A percentile compares a stretch with the other conserved stretches of the same genome.
phyloP scores from a whole-genome alignment of 2,329 filamentous ascomycete genomes.

The Pseudogymnoascus sp. region DNA sequence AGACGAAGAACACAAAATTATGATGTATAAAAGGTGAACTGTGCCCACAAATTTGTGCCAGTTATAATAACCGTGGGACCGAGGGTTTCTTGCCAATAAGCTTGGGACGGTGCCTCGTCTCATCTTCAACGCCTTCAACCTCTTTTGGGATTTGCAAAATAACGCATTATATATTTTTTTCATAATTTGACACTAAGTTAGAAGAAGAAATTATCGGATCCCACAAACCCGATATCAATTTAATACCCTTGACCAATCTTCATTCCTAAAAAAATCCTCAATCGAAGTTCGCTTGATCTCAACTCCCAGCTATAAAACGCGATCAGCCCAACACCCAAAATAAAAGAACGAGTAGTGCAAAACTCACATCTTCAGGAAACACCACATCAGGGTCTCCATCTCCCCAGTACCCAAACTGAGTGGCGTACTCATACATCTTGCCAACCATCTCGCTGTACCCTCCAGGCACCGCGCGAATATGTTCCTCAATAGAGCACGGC shows the following conservation, averaged over 20 bases:
- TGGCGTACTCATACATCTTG: constrained; percentile 27
- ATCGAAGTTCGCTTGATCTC: constrained; percentile 15
- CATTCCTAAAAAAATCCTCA: constrained; percentile 17
- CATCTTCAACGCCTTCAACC: no score
- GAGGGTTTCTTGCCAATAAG: no score
- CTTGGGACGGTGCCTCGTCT: no score
- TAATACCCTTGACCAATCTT: constrained; percentile 21
- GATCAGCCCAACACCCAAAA: constrained; percentile 1
- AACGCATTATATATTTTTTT: neutral
- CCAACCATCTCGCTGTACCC: constrained; percentile 25
- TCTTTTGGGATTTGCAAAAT: neutral
- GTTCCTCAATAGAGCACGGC: constrained; percentile 20
- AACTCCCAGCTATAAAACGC: constrained; percentile 15
- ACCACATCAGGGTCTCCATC: constrained; percentile 26
- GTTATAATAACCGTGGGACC: neutral
- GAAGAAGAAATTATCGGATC: neutral
- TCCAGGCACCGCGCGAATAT: constrained; percentile 19
- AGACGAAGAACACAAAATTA: neutral
- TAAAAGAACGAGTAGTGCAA: neutral
- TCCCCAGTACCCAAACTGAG: constrained; percentile 29
- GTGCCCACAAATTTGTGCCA: neutral
- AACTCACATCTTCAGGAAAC: constrained; percentile 22
- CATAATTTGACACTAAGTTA: neutral
- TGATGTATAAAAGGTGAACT: neutral
- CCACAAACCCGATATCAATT: neutral